Base-by-base conservation (phyloP, 2,329 filamentous ascomycete species). In the Balansia obtecta region DNA sequence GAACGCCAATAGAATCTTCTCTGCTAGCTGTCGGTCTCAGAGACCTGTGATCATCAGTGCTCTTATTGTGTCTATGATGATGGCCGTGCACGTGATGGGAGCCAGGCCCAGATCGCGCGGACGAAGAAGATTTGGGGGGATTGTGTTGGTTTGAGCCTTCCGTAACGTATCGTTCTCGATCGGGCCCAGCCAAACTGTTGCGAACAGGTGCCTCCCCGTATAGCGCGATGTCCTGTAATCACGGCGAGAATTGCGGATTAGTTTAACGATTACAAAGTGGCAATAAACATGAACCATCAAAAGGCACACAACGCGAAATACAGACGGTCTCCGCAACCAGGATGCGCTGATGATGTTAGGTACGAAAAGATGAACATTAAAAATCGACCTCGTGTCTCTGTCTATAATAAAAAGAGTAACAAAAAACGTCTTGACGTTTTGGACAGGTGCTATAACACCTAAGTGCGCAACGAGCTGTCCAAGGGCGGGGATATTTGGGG, bases 171-270 rank as follows among this genome's bases (percentile, higher is more conserved):
- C 85, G 82, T 53, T 86, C 79, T 63, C 78, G 80, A 65, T 88
- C 85, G 43, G 80, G 78, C 11, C 83, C 82, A 40, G 78, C 80
- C 54, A 86, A 78, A 53, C 79, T 80, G 58, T 83, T 76, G 61
- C 84, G 79, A 49, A 90, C 82, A 32, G 86, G 86, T 43, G 86
- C 85, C 66, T 89, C 85, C 53, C 86, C 86, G 68, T 83, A 87
- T 56, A 82, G 79, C 44, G 79, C 80, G 60, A 89, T 86, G 62
- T 90, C 86, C 81, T 85, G 57, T 20, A 53, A 53, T 39, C 11
- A 15, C 6, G 34, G 9, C 11, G 11, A 41, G 18, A 41, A 44
- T 11, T 38, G 43, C 16, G 12, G 41, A 30, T 52, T 50, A 50
- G 47, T 32, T 43, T 27, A 8, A 4, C 40, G 18, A 30, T 7